Base-by-base conservation (phyloP, 2,329 filamentous ascomycete species). In the Xylariaceae sp. region DNA sequence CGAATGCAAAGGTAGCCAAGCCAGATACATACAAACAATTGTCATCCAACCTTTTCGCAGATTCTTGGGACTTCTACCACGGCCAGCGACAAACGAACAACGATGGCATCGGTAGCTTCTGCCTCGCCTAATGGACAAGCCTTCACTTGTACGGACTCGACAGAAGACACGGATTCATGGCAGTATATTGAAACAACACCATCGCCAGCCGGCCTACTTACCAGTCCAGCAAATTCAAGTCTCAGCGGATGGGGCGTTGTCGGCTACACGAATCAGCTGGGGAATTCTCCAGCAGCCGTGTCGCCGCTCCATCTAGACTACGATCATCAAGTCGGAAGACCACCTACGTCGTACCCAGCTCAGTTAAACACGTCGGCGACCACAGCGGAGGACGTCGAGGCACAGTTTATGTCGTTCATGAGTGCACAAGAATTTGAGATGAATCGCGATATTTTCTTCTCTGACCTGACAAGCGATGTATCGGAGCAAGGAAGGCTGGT, bases 181-280 rank as follows among this genome's bases (percentile, higher is more conserved):
- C 63, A 67, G 45, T 59, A 64, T 60, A 56, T 66, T 56, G 59
- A 63, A 22, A 62, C 60, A 18, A 63, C 62, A 40, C 61, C 64
- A 11, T 57, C 63, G n/a, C 62, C 64, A 19, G 59, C 61, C 46
- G 72, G 69, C 15, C 75, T 78, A 52, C 64, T 76, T 15, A 71
- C 74, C 22, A 79, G 78, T 53, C 77, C 78, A 5, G 72, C 71
- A 11, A 77, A 71, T 56, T 71, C 72, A 12, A 80, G 77, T 51
- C 62, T 81, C 56, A 72, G 70, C 35, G 77, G 77, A 18, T 81
- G 74, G 64, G 70, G 69, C 11, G 63, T 80, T 39, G 63, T 80
- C 42, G 69, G 71, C 30, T 70, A 71, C 53, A 53, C 63, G 17
- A 59, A 58, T 45, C 61, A 67, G 35, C 49, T 67, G 11, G 61